These are phyloP conservation scores for Myxozyma melibiosi DNA, from an alignment of 805 yeast genomes.

Conservation along the genomic window DNA sequence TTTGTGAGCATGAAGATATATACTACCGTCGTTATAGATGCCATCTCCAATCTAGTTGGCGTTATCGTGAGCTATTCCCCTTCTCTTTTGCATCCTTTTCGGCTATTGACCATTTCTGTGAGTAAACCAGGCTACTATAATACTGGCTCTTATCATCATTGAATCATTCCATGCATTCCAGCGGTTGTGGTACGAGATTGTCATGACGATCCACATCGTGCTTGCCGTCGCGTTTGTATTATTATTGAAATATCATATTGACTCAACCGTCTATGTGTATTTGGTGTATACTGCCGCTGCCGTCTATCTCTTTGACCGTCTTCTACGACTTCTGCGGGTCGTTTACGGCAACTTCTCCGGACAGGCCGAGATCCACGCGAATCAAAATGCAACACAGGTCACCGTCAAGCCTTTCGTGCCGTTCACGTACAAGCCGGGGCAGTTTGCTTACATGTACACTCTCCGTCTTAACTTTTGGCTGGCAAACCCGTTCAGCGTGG, in stretches of 20 bases:
- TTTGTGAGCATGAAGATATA: slow-evolving; percentile 9
- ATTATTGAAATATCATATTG: slow-evolving; percentile 58
- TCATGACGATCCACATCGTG: slow-evolving; percentile 58
- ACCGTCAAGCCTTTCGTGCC: slow-evolving; percentile 12
- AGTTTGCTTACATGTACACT: slow-evolving; percentile 29
- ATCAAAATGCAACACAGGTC: slow-evolving; percentile 16
- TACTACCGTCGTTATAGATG: background rate
- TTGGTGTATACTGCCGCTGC: slow-evolving; percentile 46
- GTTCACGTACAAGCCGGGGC: slow-evolving; percentile 24
- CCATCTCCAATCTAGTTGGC: slow-evolving; percentile 36
- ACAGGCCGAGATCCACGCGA: slow-evolving; percentile 37
- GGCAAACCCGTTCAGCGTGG: slow-evolving; percentile 24
- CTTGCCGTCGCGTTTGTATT: slow-evolving; percentile 57
- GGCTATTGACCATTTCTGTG: no score
- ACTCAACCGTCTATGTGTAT: slow-evolving; percentile 44
- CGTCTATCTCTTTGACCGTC: slow-evolving; percentile 71
- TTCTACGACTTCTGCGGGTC: slow-evolving; percentile 58
- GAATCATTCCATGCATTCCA: slow-evolving; percentile 59
- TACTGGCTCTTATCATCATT: slow-evolving; percentile 49
- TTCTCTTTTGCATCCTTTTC: background rate
- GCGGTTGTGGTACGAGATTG: slow-evolving; percentile 57
- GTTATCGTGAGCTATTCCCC: slow-evolving; percentile 42
- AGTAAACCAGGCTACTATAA: slow-evolving; percentile 44
- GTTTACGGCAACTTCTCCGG: slow-evolving; percentile 55
- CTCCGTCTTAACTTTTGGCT: slow-evolving; percentile 29